phyloP scores from a whole-genome alignment of 2,329 filamentous ascomycete species.

The Ilyonectria robusta region DNA sequence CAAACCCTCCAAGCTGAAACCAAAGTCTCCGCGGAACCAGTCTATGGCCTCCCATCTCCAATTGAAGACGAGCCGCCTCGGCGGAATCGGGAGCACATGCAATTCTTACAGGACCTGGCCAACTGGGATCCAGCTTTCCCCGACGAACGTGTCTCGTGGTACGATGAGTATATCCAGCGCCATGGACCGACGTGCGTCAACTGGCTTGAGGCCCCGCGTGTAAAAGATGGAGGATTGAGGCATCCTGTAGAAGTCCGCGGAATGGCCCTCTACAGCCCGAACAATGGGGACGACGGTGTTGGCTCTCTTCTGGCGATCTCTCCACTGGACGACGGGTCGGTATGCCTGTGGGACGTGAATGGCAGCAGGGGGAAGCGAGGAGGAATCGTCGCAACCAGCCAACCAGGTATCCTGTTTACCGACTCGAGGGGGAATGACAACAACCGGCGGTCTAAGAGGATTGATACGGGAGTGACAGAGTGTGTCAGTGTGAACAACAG shows the following conservation, averaged over 20 bases:
- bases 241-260: slow-evolving; percentile 78
- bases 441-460: slow-evolving; percentile 70
- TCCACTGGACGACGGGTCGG: slow-evolving; percentile 87
- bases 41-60: slow-evolving; percentile 31
- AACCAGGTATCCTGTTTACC: slow-evolving; percentile 76
- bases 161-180: slow-evolving; percentile 89
- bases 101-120: slow-evolving; percentile 69
- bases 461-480: slow-evolving; percentile 82
- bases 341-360: slow-evolving; percentile 88
- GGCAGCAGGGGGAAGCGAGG: slow-evolving; percentile 69
- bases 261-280: slow-evolving; percentile 74
- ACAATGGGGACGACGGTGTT: slow-evolving; percentile 62
- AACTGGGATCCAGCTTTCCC: slow-evolving; percentile 89
- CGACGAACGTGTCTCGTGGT: slow-evolving; percentile 83
- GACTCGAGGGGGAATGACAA: slow-evolving; percentile 62
- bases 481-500: slow-evolving; percentile 84
- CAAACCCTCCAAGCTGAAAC: slow-evolving; percentile 16
- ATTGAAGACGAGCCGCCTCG: slow-evolving; percentile 43
- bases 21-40: slow-evolving; percentile 14
- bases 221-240: slow-evolving; percentile 57
- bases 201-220: slow-evolving; percentile 80
- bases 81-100: slow-evolving; percentile 37
- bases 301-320: slow-evolving; percentile 74
- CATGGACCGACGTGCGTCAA: slow-evolving; percentile 80
- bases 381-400: slow-evolving; percentile 75